A percentile compares a stretch with the other conserved stretches of the same genome.
Evolutionary conservation across 176 grass and related monocot species (phyloP).

Genomic region (Carex kokanica): DNA sequence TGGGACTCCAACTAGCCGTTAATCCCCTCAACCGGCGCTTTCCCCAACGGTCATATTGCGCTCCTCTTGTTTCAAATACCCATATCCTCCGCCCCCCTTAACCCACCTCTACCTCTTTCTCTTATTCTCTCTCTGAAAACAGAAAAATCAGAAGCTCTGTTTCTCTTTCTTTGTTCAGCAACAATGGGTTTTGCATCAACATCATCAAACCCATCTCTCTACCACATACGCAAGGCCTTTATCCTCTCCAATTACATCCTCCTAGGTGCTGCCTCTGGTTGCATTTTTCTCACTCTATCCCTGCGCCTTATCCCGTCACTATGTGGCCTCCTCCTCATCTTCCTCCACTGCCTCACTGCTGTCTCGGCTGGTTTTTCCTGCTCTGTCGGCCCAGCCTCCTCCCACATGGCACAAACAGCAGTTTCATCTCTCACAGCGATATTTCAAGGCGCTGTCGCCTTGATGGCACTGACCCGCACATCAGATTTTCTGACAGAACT

Average conservation of each 20-base stretch:
- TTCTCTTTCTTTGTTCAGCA: background rate
- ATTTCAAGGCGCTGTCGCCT: constrained; percentile 78
- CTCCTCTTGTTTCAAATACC: background rate
- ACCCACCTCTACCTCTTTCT: background rate
- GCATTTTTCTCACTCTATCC: constrained; percentile 87
- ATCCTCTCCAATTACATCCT: constrained; percentile 72
- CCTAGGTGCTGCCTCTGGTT: constrained; percentile 63
- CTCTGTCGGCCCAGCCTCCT: constrained; percentile 30
- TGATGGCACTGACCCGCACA: constrained; percentile 69
- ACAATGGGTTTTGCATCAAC: constrained; percentile 12
- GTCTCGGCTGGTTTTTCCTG: constrained; percentile 53
- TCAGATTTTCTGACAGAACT: constrained; percentile 73
- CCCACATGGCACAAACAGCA: constrained; percentile 54
- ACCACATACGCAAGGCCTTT: constrained; percentile 54
- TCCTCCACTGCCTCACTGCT: constrained; percentile 60
- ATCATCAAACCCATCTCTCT: constrained; percentile 6
- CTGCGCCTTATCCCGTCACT: constrained; percentile 63
- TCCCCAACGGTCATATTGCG: constrained; percentile 13
- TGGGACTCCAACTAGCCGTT: constrained; percentile 24
- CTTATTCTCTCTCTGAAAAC: background rate
- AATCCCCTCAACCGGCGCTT: background rate
- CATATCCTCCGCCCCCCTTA: background rate
- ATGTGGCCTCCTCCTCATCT: constrained; percentile 71
- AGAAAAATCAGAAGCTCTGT: background rate
- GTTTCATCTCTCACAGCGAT: constrained; percentile 82